These are phyloP conservation scores for Diutina sp. DNA, from an alignment of 1,139 yeast species.

Conservation along the genomic window DNA sequence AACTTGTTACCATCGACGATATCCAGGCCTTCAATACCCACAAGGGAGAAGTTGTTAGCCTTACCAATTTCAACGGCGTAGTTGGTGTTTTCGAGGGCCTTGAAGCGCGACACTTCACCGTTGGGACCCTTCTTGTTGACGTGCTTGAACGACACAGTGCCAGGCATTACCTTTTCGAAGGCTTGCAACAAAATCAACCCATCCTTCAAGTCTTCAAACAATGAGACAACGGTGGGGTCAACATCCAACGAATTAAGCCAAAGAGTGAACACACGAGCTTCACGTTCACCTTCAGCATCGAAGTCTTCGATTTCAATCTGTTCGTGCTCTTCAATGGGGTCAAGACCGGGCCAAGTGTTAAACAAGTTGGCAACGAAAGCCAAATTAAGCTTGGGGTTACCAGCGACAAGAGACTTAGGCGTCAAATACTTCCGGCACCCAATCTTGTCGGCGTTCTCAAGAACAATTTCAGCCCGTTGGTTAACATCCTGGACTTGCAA, in stretches of 20 bases:
- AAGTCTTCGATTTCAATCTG: slow-evolving; percentile 85
- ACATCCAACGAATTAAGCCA: slow-evolving; percentile 97
- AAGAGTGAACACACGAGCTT: slow-evolving; percentile 93
- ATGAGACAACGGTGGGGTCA: slow-evolving; percentile 82
- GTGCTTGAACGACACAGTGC: slow-evolving; percentile 68
- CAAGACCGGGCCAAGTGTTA: slow-evolving; percentile 94
- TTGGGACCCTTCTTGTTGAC: slow-evolving; percentile 71
- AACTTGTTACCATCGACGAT: slow-evolving; percentile 89
- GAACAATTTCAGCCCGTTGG: slow-evolving; percentile 76
- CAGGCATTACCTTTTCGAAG: slow-evolving; percentile 91
- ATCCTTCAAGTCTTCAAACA: slow-evolving; percentile 91
- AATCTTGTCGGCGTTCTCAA: slow-evolving; percentile 77
- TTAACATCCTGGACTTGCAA: slow-evolving; percentile 61
- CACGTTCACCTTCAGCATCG: slow-evolving; percentile 99
- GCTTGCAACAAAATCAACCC: slow-evolving; percentile 87
- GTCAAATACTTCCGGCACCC: slow-evolving; percentile 92
- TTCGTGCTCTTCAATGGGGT: slow-evolving; percentile 87
- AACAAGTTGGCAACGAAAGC: slow-evolving; percentile 96
- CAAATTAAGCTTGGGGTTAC: slow-evolving; percentile 90
- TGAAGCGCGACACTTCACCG: slow-evolving; percentile 80
- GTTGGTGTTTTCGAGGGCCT: slow-evolving; percentile 91
- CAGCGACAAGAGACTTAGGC: slow-evolving; percentile 84
- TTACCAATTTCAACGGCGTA: slow-evolving; percentile 95
- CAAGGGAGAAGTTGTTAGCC: slow-evolving; percentile 81
- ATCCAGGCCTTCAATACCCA: slow-evolving; percentile 97